Evolutionary conservation across 805 yeast species (phyloP), one percentile per base, ranked within the genome.

Genomic region (Wickerhamiella nectarea): DNA sequence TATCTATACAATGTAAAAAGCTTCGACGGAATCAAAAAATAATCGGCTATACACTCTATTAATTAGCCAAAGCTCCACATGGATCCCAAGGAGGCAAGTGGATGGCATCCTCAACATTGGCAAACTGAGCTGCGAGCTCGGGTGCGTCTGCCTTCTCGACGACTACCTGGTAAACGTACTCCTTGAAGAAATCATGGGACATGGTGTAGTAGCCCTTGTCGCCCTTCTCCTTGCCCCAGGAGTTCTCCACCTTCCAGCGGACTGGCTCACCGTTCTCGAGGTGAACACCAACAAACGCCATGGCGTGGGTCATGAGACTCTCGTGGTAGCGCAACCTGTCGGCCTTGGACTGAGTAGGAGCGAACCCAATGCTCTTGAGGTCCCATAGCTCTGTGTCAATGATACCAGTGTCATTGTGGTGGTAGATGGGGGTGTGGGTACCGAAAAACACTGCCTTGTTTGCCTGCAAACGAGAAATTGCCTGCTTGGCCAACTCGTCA

Each of bases 381-480:
- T 80, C 78, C 74, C 76, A 84, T 17, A 80, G 69, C 34, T 72
- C 70, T 17, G 74, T 62, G 57, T 83, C 94, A 72, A 85, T 78
- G 38, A 82, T 61, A 44, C 95, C 95, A 6, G 75, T 59, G 20
- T 59, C 60, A 45, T 68, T 69, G 59, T 78, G 74, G 71, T 70
- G 72, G 62, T 68, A 84, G 58, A 80, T 78, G 19, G 89, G 91
- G n/a, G 87, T 83, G 60, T 84, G 93, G 14, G 87, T 78, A 10
- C 94, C 94, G 56, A 84, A 85, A 66, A 84, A 85, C 6, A 85
- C 83, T 0, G 93, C 80, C 64, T 80, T 80, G 62, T 81, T 77
- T 48, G 67, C 68, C 63, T 78, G 71, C 56, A 84, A 71, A 63
- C 84, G 74, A 54, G 73, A 70, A 31, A 82, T 74, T 22, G 83